Evolutionary conservation across 1,284 basidiomycete species (phyloP), one percentile per base, ranked within the genome.

Genomic region (Sporisorium graminicola): DNA sequence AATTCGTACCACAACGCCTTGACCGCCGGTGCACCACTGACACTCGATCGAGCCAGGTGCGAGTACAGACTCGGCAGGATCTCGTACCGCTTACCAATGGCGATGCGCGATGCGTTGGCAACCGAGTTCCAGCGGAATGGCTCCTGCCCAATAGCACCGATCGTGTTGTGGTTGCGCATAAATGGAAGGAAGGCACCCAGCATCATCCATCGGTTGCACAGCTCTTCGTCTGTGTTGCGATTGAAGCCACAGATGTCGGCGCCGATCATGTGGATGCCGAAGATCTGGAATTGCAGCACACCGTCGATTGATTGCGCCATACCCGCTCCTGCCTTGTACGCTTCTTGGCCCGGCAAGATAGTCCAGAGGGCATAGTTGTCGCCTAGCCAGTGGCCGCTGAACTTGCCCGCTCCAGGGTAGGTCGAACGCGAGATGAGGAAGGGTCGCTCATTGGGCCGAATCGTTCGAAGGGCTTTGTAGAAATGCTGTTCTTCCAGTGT

Each of bases 251-350:
- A 78, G 0, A 64, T 65, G 40, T 81, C 80, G 6, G 78, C 65
- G 1, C 80, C 80, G 20, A 77, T 65, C 35, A 79, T 53, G 22
- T 72, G 72, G 35, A 81, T 79, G 6, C 78, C 78, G 37, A 79
- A 81, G 51, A 92, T 86, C 86, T 92, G 91, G 88, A 92, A 92
- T 82, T 92, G 91, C 13, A 93, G 86, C 43, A 91, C 86, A 7
- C 91, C 92, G 84, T 91, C 89, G 74, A 91, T 90, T 46, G 86
- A 89, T 74, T 88, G 84, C 49, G 88, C 86, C 87, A 91, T 72
- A 3, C 74, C 74, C 6, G 69, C 69, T 3, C 74, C 74, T 4
- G 74, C 68, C 44, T 67, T 67, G 57, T 72, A 76, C 35, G 74
- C 67, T 14, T 76, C 60, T 26, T 58, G 13, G 18, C 68, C 68